phyloP scores from a whole-genome alignment of 345 rosid genomes.

The Mercurialis annua region DNA sequence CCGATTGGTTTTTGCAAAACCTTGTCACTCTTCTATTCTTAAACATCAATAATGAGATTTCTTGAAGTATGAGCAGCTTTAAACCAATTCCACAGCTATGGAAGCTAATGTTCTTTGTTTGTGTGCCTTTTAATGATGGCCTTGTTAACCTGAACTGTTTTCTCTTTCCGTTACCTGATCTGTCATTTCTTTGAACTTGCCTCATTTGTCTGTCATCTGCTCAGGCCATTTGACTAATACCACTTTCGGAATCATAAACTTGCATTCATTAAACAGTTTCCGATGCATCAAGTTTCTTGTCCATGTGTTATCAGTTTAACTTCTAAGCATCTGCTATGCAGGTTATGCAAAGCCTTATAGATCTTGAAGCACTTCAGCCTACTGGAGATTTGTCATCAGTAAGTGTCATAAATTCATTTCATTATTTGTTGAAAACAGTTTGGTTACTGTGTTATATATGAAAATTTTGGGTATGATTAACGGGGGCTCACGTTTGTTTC shows the following conservation, averaged over 20 bases:
- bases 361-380: slow-evolving; percentile 91
- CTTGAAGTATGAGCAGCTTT: background rate
- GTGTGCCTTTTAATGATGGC: no score
- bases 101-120: background rate
- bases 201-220: background rate
- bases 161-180: background rate
- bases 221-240: background rate
- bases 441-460: background rate
- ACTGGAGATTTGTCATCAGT: slow-evolving; percentile 95
- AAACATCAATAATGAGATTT: background rate
- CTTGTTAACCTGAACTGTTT: background rate
- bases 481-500: no score
- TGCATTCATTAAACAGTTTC: background rate
- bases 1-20: background rate
- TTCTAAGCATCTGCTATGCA: slow-evolving; percentile 37
- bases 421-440: slow-evolving; percentile 1
- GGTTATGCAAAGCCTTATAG: slow-evolving; percentile 79
- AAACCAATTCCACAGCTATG: background rate
- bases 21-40: background rate
- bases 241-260: background rate
- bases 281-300: background rate
- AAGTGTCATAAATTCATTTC: slow-evolving; percentile 12
- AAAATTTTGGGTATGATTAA: background rate
- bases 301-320: slow-evolving; percentile 12
- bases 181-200: background rate